Evolutionary conservation across 2,329 filamentous ascomycete genomes (phyloP).

Genomic region (Cytospora chrysosperma): DNA sequence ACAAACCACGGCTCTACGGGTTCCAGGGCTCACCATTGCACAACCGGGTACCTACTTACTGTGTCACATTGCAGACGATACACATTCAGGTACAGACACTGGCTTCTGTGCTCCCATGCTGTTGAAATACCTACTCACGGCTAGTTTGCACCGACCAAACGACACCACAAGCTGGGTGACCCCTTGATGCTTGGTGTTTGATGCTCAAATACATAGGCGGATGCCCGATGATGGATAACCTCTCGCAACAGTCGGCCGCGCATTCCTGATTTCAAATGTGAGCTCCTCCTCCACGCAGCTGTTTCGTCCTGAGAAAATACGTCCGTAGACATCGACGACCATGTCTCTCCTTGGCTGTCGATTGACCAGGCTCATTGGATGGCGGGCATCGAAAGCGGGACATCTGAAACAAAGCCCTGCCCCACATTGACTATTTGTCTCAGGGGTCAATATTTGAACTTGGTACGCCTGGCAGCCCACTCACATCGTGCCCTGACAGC

Average conservation of each 20-base stretch:
- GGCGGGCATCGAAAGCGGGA: neutral
- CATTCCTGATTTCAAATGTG: neutral
- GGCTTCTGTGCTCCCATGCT: no score
- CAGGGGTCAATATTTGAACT: neutral
- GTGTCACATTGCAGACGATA: neutral
- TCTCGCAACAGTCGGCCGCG: neutral
- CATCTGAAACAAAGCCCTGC: neutral
- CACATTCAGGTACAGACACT: no score
- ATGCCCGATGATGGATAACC: neutral
- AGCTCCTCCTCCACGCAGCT: neutral
- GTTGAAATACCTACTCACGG: no score
- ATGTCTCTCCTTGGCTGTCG: neutral
- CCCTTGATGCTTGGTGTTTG: neutral
- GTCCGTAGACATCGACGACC: neutral
- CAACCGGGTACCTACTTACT: no score
- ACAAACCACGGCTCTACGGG: neutral
- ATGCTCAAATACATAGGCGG: neutral
- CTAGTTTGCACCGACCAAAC: neutral
- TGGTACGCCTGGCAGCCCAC: neutral
- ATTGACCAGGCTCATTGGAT: neutral
- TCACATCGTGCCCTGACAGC: constrained; percentile 11
- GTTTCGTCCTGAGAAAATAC: neutral
- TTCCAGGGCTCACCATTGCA: no score
- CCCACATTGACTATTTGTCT: neutral
- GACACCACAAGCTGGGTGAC: neutral